These are phyloP conservation scores for Pterocarpus santalinus DNA, from an alignment of 306 rosid genomes.

Conservation along the genomic window DNA sequence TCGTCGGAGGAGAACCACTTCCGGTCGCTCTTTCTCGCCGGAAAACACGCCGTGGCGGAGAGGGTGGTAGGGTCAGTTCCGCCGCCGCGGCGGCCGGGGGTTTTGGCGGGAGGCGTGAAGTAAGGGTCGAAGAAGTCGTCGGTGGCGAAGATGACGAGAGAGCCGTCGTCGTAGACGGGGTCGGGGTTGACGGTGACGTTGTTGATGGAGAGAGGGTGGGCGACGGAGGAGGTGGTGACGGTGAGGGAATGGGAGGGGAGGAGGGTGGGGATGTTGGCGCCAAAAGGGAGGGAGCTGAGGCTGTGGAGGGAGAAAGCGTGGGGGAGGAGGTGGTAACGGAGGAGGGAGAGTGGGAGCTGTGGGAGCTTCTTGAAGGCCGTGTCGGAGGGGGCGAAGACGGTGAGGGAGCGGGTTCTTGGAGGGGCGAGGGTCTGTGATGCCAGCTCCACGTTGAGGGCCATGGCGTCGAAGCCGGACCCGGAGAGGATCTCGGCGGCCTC, in stretches of 20 bases:
- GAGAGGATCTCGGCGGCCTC: conserved; percentile 70
- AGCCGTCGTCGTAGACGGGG: conserved; percentile 60
- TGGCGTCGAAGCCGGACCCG: conserved; percentile 60
- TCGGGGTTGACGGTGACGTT: conserved; percentile 53
- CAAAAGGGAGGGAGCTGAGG: conserved; percentile 65
- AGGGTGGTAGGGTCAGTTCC: neutral
- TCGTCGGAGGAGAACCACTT: neutral
- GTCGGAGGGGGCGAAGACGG: conserved; percentile 63
- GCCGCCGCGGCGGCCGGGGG: neutral
- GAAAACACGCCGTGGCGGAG: conserved; percentile 13
- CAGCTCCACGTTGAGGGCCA: conserved; percentile 64
- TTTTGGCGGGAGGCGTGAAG: conserved; percentile 40
- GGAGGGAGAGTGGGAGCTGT: conserved; percentile 57
- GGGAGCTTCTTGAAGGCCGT: conserved; percentile 47
- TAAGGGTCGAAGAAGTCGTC: conserved; percentile 55
- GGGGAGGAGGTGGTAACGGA: conserved; percentile 69
- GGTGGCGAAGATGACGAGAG: conserved; percentile 54
- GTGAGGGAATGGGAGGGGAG: conserved; percentile 53
- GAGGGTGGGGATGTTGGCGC: conserved; percentile 65
- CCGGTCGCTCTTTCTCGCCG: neutral
- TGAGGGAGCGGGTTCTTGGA: conserved; percentile 45
- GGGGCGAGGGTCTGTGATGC: conserved; percentile 53
- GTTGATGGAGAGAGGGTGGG: conserved; percentile 56
- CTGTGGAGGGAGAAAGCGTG: conserved; percentile 54
- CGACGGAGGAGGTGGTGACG: conserved; percentile 49